Conservation (phyloP, 192 early-diverging fungal species). For the Pecoramyces ruminantium region DNA sequence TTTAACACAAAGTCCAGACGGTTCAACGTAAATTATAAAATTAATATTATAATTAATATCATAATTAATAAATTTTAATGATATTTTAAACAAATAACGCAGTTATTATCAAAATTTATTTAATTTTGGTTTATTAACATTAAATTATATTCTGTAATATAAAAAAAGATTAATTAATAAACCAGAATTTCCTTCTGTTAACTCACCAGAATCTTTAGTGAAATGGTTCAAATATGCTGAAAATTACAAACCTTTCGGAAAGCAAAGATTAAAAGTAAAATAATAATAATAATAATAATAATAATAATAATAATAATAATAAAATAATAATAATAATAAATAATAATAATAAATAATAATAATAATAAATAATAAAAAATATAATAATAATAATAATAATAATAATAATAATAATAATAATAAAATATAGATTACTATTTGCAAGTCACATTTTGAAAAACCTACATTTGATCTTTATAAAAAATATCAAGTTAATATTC, state of each 20-base stretch:
- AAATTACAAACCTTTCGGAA: slow-evolving; percentile 14
- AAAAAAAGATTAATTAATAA: not conserved
- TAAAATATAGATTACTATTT: not conserved
- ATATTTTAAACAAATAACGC: too few species aligned
- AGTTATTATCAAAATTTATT: too few species aligned
- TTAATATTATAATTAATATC: too few species aligned
- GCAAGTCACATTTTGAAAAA: slow-evolving; percentile 38
- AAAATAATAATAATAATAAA: not conserved
- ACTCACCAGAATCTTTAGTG: not conserved
- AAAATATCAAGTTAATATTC: slow-evolving; percentile 69
- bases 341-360: slow-evolving; percentile 1
- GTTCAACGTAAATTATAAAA: not conserved
- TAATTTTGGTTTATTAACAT: not conserved
- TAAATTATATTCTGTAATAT: not conserved
- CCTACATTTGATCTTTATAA: slow-evolving; percentile 61
- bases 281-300: slow-evolving; percentile 3
- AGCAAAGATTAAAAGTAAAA: slow-evolving; percentile 13
- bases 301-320: not conserved
- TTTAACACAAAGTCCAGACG: not conserved
- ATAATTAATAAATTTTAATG: too few species aligned
- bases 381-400: not conserved
- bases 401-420: not conserved
- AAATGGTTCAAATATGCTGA: slow-evolving; percentile 20
- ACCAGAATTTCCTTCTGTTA: not conserved
- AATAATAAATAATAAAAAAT: not conserved